These are phyloP conservation scores for Metarhizium anisopliae DNA, from an alignment of 2,329 filamentous ascomycete genomes.

Conservation along the genomic window DNA sequence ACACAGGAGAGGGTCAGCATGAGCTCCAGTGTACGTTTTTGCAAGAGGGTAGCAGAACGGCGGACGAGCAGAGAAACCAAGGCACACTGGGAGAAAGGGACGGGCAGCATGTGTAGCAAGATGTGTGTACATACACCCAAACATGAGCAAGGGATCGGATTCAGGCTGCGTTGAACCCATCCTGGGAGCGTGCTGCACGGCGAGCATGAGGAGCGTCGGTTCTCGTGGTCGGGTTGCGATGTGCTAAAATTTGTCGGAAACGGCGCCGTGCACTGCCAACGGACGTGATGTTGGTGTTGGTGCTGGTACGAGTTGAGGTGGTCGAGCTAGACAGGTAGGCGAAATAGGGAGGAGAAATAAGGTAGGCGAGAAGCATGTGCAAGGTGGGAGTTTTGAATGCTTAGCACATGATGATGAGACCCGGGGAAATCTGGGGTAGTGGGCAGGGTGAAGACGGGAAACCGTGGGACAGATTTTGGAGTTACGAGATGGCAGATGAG, in stretches of 20 bases:
- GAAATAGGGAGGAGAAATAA: neutral
- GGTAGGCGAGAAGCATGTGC: neutral
- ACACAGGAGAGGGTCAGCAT: constrained; percentile 16
- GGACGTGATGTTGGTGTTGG: neutral
- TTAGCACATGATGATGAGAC: constrained; percentile 7
- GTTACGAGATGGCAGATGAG: neutral
- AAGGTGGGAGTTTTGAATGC: neutral
- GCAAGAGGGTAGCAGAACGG: neutral
- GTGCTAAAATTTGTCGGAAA: neutral
- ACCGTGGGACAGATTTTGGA: constrained; percentile 5
- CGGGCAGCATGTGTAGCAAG: neutral
- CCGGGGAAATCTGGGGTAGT: constrained; percentile 14
- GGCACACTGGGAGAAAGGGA: too few species aligned
- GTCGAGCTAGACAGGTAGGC: neutral
- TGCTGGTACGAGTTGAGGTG: neutral
- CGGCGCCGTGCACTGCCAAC: neutral
- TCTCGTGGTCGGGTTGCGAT: constrained; percentile 2
- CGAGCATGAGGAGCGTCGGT: constrained; percentile 44
- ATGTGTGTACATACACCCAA: constrained; percentile 52
- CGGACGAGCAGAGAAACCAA: neutral
- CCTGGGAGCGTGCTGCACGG: constrained; percentile 41
- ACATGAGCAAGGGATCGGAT: constrained; percentile 46
- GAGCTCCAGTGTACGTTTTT: neutral
- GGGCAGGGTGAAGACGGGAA: constrained; percentile 7
- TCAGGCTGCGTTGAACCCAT: constrained; percentile 51